These are phyloP conservation scores for Hydnum rufescens DNA, from an alignment of 768 basidiomycete genomes.

Conservation along the genomic window DNA sequence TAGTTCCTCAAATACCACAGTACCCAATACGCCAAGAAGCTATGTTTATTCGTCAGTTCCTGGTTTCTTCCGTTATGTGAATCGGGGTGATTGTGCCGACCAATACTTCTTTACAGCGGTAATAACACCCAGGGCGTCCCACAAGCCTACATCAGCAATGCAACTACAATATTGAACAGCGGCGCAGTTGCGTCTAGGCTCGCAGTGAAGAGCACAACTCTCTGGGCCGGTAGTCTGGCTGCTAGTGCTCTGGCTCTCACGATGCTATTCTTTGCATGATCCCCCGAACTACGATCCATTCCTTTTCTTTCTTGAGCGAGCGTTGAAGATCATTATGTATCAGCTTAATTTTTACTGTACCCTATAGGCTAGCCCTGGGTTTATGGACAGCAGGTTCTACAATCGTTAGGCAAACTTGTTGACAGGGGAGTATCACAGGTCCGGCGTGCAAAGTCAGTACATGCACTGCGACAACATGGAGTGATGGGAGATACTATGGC, in stretches of 20 bases:
- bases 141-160: not conserved
- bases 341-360: too few species aligned
- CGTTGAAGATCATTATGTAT: too few species aligned
- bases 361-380: too few species aligned
- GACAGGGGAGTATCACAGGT: too few species aligned
- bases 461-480: too few species aligned
- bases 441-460: too few species aligned
- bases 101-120: not conserved
- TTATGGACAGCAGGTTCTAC: too few species aligned
- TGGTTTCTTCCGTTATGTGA: not conserved
- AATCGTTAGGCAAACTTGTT: too few species aligned
- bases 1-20: conserved; percentile 20
- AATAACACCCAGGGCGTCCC: not conserved
- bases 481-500: too few species aligned
- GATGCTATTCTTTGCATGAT: not conserved
- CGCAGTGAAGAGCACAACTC: not conserved
- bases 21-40: conserved; percentile 5
- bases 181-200: not conserved
- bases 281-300: not conserved
- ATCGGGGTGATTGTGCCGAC: too few species aligned
- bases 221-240: not conserved
- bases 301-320: not conserved
- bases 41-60: conserved; percentile 4
- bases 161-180: not conserved
- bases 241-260: not conserved